Evolutionary conservation across 1,139 yeast genomes (phyloP), one percentile per base, ranked within the genome.

Genomic region (Suhomyces atakaporum): DNA sequence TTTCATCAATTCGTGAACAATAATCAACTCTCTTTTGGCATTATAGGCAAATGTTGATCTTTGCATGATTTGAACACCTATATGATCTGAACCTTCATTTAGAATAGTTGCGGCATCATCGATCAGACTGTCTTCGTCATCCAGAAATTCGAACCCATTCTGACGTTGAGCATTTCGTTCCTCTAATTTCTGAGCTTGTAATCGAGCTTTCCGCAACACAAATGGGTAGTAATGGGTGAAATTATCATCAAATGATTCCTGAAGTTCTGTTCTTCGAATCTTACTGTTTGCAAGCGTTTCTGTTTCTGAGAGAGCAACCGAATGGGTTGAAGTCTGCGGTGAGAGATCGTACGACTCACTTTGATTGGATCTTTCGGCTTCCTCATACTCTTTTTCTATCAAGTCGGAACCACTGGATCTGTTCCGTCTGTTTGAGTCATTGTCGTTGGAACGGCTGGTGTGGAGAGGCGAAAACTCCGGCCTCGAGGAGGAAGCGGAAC

Each of bases 141-240:
- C 12, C 7, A 18, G 20, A 18, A 18, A 8, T 5, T 18, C 20
- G 5, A 18, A 6, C 5, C 20, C 20, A 18, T 18, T 18, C 20
- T 18, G 20, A 8, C 5, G 20, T 8, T 18, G 20, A 18, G 20
- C 20, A 8, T 18, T 6, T 5, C 20, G 20, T 6, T 18, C 18
- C 12, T 22, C 19, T 10, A 27, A 14, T 20, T 23, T n/a, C 13
- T 30, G 36, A 7, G 28, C 34, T 10, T 46, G 45, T 10, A 56
- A 15, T 25, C 72, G 44, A 42, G 56, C 35, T 25, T 61, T 51
- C 25, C 72, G 48, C 14, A 66, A 33, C 7, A 69, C 44, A 47
- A 50, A 71, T 2, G 77, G 77, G 8, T 65, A 45, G 44, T 69
- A 71, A 22, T 50, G 46, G 16, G 66, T 60, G 45, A 63, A 69